These are phyloP conservation scores for Plasmodium sp. DNA, from an alignment of 169 alveolate species.

Conservation along the genomic window DNA sequence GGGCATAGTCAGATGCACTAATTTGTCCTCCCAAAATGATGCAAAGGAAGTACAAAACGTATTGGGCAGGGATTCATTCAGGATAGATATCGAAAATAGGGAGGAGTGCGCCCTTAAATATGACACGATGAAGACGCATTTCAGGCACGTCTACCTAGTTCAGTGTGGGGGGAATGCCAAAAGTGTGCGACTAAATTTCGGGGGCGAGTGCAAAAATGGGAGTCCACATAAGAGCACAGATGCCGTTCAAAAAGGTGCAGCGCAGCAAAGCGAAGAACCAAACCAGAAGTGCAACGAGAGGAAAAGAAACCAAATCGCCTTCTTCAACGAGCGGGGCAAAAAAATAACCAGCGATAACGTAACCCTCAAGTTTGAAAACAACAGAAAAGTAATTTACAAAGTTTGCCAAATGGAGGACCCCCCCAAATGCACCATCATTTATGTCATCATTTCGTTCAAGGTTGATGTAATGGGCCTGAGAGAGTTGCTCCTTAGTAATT, in stretches of 20 bases:
- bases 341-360: constrained; percentile 26
- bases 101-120: constrained; percentile 33
- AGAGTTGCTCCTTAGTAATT: constrained; percentile 21
- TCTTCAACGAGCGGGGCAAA: constrained; percentile 15
- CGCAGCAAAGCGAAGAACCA: background rate
- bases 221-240: background rate
- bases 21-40: constrained; percentile 1
- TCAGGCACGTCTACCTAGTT: constrained; percentile 22
- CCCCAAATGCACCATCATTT: constrained; percentile 7
- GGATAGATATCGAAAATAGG: constrained; percentile 19
- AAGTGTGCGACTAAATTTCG: constrained; percentile 4
- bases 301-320: background rate
- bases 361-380: background rate
- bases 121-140: background rate
- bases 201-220: background rate
- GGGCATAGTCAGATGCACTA: background rate
- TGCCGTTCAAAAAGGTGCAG: no score
- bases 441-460: constrained; percentile 7
- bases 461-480: background rate
- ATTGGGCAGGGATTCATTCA: background rate
- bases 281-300: background rate
- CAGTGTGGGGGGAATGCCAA: constrained; percentile 13
- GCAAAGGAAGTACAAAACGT: background rate
- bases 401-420: background rate
- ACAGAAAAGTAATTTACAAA: constrained; percentile 21